Base-by-base conservation (phyloP, 106 monocot genomes). In the Dioscorea dumetorum region DNA sequence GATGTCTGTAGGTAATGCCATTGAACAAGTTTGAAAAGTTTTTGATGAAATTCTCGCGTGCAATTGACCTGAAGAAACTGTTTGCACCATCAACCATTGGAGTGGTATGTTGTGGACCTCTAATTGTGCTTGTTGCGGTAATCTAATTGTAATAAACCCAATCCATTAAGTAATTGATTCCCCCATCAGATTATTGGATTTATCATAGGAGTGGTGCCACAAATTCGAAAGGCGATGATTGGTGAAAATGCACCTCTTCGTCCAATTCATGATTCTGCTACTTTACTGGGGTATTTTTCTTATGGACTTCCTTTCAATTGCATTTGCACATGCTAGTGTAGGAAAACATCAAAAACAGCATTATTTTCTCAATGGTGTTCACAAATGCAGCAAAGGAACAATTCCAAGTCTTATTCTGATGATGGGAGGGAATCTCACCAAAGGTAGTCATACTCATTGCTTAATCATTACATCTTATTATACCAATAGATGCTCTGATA, bases 171-270 rank as follows among this genome's bases (percentile, higher is more conserved):
- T 49, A 32, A 12, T 49, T 24, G 33, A 22, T 32, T 62, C 18
- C 23, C 12, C 31, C 49, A 13, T 64, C 60, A 91, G 91, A 84
- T 91, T 28, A 41, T 82, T 61, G 91, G 91, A 5, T 91, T 91
- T 58, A 12, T 65, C 31, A 58, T 91, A 77, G 91, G 87, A 80
- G 77, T 80, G 20, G 64, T 82, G 33, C 82, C 87, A 57, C 82
- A 31, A 28, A 53, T 87, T 19, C 81, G 80, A 57, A 79, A 80
- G 22, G 48, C 73, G 53, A 5, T 91, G 20, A 80, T 91, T 6
- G 87, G 82, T 34, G 84, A 88, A 75, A 59, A 19, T 73, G 91
- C 91, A 60, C 87, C 91, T 70, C 87, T 91, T 61, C 87, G 84
- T 18, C 67, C 80, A 31, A 75, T 87, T 70, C 79, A 85, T 54